Evolutionary conservation across 2,329 filamentous ascomycete species (phyloP).

Genomic region (Calonectria honghensis): DNA sequence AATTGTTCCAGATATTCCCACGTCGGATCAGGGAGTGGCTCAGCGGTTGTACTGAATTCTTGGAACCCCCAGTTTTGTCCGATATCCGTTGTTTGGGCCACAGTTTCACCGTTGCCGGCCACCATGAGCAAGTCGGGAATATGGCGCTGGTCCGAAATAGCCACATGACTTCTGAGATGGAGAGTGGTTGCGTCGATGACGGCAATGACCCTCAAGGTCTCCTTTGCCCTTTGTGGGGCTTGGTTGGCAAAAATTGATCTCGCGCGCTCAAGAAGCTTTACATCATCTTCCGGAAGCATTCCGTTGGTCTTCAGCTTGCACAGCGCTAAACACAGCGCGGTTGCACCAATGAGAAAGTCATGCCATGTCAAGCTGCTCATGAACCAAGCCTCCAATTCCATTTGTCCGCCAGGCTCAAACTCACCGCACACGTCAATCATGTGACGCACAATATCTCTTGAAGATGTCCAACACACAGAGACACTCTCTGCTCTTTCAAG

Average conservation of each 20-base stretch:
- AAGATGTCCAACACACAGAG: not conserved
- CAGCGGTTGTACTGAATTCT: not conserved
- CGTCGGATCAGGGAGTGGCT: not conserved
- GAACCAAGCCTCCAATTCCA: slow-evolving; percentile 25
- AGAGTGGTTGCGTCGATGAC: slow-evolving; percentile 4
- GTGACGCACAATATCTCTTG: slow-evolving; percentile 1
- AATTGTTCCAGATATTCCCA: slow-evolving; percentile 23
- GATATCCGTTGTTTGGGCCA: not conserved
- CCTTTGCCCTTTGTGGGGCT: not conserved
- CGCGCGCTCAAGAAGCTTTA: not conserved
- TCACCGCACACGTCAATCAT: slow-evolving; percentile 13
- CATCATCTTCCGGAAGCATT: not conserved
- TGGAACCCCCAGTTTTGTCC: not conserved
- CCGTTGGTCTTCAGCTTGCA: not conserved
- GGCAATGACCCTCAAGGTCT: slow-evolving; percentile 14
- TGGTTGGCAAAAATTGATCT: not conserved
- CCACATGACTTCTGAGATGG: not conserved
- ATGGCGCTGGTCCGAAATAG: not conserved
- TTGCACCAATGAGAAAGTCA: slow-evolving; percentile 24
- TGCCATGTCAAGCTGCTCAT: slow-evolving; percentile 29
- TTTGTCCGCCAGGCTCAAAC: slow-evolving; percentile 1
- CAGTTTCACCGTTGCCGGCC: not conserved
- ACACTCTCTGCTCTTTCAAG: not conserved
- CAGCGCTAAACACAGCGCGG: slow-evolving; percentile 11
- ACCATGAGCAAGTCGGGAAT: not conserved